Conservation (phyloP, 2,329 filamentous ascomycete genomes). For the Fusarium anthophilum region DNA sequence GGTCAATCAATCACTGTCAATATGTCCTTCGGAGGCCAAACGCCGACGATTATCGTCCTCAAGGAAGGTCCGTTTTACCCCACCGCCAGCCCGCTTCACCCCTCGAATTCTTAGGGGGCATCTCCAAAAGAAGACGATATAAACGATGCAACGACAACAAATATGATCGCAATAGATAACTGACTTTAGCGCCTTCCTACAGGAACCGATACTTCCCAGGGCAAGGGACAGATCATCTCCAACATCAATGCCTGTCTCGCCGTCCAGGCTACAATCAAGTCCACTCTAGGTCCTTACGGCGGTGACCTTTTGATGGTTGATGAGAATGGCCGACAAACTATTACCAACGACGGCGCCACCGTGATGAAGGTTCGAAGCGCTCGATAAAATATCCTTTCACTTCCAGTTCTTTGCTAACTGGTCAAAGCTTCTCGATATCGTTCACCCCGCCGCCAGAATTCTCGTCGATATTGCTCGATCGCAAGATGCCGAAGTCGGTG, state of each 20-base stretch:
- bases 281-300: slow-evolving; percentile 94
- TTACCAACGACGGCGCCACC: slow-evolving; percentile 98
- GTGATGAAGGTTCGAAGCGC: slow-evolving; percentile 85
- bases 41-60: slow-evolving; percentile 96
- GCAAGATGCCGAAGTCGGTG: slow-evolving; percentile 98
- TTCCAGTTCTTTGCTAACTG: slow-evolving; percentile 7
- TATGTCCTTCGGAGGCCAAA: slow-evolving; percentile 98
- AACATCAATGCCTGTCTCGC: slow-evolving; percentile 99
- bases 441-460: slow-evolving; percentile 96
- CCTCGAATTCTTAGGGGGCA: slow-evolving; percentile 33
- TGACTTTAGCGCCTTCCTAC: slow-evolving; percentile 33
- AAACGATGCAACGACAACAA: not conserved
- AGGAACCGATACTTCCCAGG: slow-evolving; percentile 98
- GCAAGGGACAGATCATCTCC: slow-evolving; percentile 94
- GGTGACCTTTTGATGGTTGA: slow-evolving; percentile 97
- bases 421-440: slow-evolving; percentile 88
- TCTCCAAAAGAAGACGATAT: slow-evolving; percentile 11
- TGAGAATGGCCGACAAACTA: slow-evolving; percentile 93
- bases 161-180: slow-evolving; percentile 18
- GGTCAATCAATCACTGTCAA: slow-evolving; percentile 41
- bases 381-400: not conserved
- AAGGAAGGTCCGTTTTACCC: slow-evolving; percentile 82
- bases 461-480: slow-evolving; percentile 98
- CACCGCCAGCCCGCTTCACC: slow-evolving; percentile 47
- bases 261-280: slow-evolving; percentile 94